Evolutionary conservation across 2,329 filamentous ascomycete genomes (phyloP).

Genomic region (Chaetomium sp.): DNA sequence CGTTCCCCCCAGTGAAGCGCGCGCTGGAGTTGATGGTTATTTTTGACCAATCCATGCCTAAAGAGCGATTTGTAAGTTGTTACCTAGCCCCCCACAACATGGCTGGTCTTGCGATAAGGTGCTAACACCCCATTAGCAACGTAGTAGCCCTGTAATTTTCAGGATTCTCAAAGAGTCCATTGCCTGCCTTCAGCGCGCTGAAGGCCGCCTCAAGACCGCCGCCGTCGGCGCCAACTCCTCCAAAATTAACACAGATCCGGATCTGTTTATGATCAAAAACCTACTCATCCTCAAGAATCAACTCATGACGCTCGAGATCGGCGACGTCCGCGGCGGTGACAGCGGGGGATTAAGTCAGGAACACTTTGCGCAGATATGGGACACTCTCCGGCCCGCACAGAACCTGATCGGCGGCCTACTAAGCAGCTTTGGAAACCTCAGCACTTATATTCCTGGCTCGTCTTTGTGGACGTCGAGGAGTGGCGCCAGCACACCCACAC

Average conservation of each 20-base stretch:
- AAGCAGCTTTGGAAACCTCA: conserved; percentile 46
- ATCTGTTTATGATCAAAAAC: conserved; percentile 92
- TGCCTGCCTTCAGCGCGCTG: conserved; percentile 70
- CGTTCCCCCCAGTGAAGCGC: conserved; percentile 51
- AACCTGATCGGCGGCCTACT: conserved; percentile 45
- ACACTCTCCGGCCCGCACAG: conserved; percentile 49
- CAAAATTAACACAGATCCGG: conserved; percentile 55
- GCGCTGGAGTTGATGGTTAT: conserved; percentile 53
- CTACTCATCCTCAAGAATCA: conserved; percentile 93
- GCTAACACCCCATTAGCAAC: conserved; percentile 32
- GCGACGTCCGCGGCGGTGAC: conserved; percentile 42
- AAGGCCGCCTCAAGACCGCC: conserved; percentile 60
- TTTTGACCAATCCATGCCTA: conserved; percentile 60
- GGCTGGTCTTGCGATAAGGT: neutral
- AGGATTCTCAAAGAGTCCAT: conserved; percentile 87
- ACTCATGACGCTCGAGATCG: conserved; percentile 92
- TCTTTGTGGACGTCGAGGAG: conserved; percentile 38
- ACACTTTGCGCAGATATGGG: conserved; percentile 60
- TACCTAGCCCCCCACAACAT: neutral
- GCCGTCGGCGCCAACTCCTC: conserved; percentile 42
- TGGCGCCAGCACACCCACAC: conserved; percentile 27
- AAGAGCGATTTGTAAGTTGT: conserved; percentile 52
- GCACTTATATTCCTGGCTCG: conserved; percentile 51
- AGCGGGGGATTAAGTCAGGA: conserved; percentile 41
- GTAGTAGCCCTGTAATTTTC: conserved; percentile 51